Evolutionary conservation across 2,329 filamentous ascomycete genomes (phyloP), one percentile per base, ranked within the genome.

Genomic region (Paracoccidioides lutzii): DNA sequence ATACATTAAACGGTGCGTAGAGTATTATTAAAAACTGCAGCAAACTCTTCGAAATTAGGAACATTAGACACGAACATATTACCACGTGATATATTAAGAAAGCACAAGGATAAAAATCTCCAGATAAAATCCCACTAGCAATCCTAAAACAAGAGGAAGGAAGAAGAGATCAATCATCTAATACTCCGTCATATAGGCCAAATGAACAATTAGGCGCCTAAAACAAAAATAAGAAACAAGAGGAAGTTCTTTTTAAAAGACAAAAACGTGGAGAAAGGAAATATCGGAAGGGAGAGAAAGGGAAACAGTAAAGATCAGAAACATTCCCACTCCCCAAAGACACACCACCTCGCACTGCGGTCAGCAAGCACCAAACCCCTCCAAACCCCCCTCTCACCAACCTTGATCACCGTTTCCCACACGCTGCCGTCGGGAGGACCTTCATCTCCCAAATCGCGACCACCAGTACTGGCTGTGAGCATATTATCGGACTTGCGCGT

Each of bases 361-460:
- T 85, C 82, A 8, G 82, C 82, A 43, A 84, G 70, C 54, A 85
- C 82, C 33, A 85, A 65, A 0, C 80, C 81, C 55, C 82, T 74
- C 81, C 81, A 85, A 22, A 75, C 75, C 0, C 82, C 82, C 56
- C 76, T 76, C 65, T 85, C 82, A 2, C 80, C 79, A 61, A 84
- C 81, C 68, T 85, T 85, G 66, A 85, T 81, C 2, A 83, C 78
- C 4, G 81, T 83, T 67, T 85, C 81, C 82, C 82, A 85, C 3
- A 77, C 73, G 50, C 76, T 82, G 12, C 80, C 81, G 59, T 82
- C 73, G 0, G 70, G 67, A 4, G 63, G 62, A 7, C 67, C 66
- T 59, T 75, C 73, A 5, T 65, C 67, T 14, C 66, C 58, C 5
- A 68, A 67, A 49, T 70, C 68, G 2, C 49, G 37, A n/a, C 61